phyloP scores from a whole-genome alignment of 208 protist species.

The Naegleria fowleri region DNA sequence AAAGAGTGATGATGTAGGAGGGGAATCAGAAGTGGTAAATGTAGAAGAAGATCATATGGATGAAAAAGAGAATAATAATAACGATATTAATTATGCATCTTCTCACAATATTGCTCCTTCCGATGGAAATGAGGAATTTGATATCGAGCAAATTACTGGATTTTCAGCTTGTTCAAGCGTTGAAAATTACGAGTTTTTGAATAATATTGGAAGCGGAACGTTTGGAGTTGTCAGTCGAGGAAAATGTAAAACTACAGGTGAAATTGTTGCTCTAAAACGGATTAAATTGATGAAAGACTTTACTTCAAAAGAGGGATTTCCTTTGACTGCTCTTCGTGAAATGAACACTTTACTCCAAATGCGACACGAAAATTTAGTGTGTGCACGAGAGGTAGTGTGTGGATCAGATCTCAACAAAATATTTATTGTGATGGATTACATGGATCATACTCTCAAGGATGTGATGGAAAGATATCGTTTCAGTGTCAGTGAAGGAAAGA shows the following conservation, averaged over 20 bases:
- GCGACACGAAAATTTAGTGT: constrained; percentile 50
- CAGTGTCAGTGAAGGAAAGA: constrained; percentile 30
- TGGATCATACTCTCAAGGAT: constrained; percentile 48
- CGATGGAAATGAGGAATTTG: not conserved
- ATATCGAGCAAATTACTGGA: not conserved
- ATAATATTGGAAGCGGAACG: not conserved
- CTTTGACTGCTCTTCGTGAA: constrained; percentile 39
- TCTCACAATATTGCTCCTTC: not conserved
- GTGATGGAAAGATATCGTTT: constrained; percentile 34
- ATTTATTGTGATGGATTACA: constrained; percentile 59
- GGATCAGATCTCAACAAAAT: constrained; percentile 42
- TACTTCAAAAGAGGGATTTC: constrained; percentile 37
- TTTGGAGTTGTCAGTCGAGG: constrained; percentile 19
- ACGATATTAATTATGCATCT: not conserved
- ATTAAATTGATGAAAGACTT: constrained; percentile 35
- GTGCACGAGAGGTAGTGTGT: constrained; percentile 52
- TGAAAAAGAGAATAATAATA: not conserved
- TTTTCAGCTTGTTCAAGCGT: not conserved
- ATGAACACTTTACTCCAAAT: constrained; percentile 33
- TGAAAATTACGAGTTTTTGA: constrained; percentile 19
- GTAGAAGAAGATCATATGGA: not conserved
- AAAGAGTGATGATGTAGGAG: not conserved
- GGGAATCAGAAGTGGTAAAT: not conserved
- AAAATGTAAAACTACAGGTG: constrained; percentile 4
- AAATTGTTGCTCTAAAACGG: constrained; percentile 35